These are phyloP conservation scores for Termitomyces eurrhizus DNA, from an alignment of 768 basidiomycete species.

Conservation along the genomic window DNA sequence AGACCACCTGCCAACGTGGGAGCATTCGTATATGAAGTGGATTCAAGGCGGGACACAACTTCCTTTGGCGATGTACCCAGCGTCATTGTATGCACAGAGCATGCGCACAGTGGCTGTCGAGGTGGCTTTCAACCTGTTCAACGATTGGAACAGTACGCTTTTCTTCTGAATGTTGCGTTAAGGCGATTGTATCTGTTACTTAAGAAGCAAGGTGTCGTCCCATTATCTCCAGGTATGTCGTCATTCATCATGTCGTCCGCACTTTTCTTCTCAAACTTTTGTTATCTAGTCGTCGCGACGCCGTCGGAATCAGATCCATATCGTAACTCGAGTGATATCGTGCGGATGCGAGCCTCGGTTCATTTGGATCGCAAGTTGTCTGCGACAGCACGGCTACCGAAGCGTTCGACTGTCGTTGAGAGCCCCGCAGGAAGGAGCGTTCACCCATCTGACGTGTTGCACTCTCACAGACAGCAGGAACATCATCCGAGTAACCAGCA, in stretches of 20 bases:
- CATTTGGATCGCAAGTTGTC: conserved; percentile 95
- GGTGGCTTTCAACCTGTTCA: conserved; percentile 89
- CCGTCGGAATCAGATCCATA: conserved; percentile 66
- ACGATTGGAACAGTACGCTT: conserved; percentile 95
- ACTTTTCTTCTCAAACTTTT: conserved; percentile 9
- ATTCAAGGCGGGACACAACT: conserved; percentile 60
- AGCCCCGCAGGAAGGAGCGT: conserved; percentile 88
- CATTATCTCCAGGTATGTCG: conserved; percentile 66
- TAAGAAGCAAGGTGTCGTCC: conserved; percentile 87
- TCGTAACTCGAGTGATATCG: conserved; percentile 84
- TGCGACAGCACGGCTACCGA: conserved; percentile 87
- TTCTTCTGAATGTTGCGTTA: conserved; percentile 92
- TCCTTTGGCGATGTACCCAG: conserved; percentile 74
- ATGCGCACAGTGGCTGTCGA: conserved; percentile 63
- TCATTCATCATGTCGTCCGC: background rate
- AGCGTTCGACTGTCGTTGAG: conserved; percentile 93
- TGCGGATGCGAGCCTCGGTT: conserved; percentile 84
- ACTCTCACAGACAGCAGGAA: conserved; percentile 44
- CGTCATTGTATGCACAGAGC: conserved; percentile 73
- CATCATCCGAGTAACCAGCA: conserved; percentile 29
- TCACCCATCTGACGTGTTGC: conserved; percentile 60
- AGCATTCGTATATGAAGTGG: conserved; percentile 74
- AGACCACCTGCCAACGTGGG: conserved; percentile 80
- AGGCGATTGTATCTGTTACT: conserved; percentile 83
- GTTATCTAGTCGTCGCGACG: conserved; percentile 21